phyloP scores from a whole-genome alignment of 2,329 filamentous ascomycete genomes.

The Paecilomyces sp. region DNA sequence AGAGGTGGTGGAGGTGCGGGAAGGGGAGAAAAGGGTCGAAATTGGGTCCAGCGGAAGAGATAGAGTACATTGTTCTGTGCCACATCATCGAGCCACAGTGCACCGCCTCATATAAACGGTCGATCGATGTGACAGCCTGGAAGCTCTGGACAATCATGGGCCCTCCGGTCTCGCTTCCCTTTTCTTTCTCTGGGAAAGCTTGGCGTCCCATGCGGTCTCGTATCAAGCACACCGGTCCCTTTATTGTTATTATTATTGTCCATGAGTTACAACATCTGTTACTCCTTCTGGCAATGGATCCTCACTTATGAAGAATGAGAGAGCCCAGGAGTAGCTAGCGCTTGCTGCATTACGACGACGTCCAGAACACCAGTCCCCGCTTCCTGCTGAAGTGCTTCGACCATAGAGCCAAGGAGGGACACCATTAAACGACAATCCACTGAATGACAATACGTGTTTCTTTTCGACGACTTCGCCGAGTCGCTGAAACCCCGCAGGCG shows the following conservation, averaged over 20 bases:
- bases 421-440: neutral
- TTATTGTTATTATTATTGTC: too few species aligned
- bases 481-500: neutral
- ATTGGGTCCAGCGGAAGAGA: neutral
- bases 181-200: neutral
- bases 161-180: neutral
- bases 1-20: neutral
- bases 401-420: neutral
- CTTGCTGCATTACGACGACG: neutral
- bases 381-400: neutral
- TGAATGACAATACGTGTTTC: neutral
- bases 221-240: neutral
- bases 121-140: neutral
- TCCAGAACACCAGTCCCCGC: neutral
- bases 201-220: neutral
- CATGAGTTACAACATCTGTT: neutral
- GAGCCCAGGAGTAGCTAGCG: neutral
- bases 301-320: neutral
- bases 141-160: neutral
- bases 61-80: neutral
- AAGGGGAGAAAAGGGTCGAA: neutral
- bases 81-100: neutral
- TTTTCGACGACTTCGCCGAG: neutral
- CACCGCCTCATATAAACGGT: neutral
- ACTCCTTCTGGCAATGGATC: neutral